phyloP scores from a whole-genome alignment of 2,329 filamentous ascomycete species.

The Microdochium nivale region DNA sequence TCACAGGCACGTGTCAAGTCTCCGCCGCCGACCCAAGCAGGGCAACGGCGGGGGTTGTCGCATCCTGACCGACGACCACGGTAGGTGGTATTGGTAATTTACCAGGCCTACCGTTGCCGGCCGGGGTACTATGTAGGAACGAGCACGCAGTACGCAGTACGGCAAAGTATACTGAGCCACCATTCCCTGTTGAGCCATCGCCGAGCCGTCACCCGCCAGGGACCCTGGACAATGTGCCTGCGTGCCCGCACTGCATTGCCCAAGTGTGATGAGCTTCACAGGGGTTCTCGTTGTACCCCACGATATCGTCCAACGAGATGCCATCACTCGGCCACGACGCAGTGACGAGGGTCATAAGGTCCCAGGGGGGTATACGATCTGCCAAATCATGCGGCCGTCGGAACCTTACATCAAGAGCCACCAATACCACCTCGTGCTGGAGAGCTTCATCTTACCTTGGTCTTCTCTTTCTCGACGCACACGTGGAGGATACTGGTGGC shows the following conservation, averaged over 20 bases:
- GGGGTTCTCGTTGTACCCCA: not conserved
- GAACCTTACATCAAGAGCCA: not conserved
- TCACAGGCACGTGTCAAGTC: not conserved
- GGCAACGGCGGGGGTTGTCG: no score
- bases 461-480: not conserved
- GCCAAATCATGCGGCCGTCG: not conserved
- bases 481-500: not conserved
- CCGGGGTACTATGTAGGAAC: no score
- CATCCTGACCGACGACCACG: not conserved
- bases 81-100: not conserved
- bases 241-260: not conserved
- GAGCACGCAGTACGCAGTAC: no score
- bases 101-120: not conserved
- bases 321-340: not conserved
- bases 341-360: not conserved
- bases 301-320: not conserved
- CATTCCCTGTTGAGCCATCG: not conserved
- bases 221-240: not conserved
- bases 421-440: not conserved
- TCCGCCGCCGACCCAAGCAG: not conserved
- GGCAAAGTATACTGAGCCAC: not conserved
- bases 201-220: not conserved
- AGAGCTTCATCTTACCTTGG: not conserved
- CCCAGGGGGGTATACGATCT: not conserved
- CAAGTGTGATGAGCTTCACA: not conserved